phyloP scores from a whole-genome alignment of 768 basidiomycete species.

The Podaxis sp. region DNA sequence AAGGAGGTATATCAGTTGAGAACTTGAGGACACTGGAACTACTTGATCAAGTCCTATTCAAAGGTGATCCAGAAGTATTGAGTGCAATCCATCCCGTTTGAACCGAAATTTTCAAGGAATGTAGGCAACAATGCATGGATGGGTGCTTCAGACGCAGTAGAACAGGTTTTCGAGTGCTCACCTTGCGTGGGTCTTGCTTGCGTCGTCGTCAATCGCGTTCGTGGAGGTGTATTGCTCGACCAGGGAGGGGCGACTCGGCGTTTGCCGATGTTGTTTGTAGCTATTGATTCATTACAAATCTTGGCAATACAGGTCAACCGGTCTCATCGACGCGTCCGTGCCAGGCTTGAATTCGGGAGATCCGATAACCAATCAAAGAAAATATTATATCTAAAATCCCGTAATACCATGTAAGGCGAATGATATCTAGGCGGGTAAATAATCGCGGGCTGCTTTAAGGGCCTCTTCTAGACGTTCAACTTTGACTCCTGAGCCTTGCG shows the following conservation, averaged over 20 bases:
- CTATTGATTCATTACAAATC: neutral
- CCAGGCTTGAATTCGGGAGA: no score
- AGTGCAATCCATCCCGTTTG: conserved; percentile 10
- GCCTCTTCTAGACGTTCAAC: conserved; percentile 66
- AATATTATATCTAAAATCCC: neutral
- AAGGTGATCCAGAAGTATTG: neutral
- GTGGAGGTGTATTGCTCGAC: neutral
- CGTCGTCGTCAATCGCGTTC: conserved; percentile 9
- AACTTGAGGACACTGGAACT: neutral
- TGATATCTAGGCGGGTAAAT: conserved; percentile 18
- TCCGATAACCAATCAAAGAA: no score
- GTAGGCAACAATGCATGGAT: neutral
- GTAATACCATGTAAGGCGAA: neutral
- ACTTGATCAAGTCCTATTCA: neutral
- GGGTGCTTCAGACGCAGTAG: neutral
- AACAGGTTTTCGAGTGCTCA: neutral
- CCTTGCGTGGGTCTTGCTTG: conserved; percentile 9
- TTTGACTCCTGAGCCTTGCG: conserved; percentile 84
- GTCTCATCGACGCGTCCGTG: no score
- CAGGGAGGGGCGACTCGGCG: neutral
- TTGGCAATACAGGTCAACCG: no score
- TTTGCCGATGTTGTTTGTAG: conserved; percentile 6
- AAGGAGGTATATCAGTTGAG: conserved; percentile 21
- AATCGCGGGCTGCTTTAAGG: conserved; percentile 51
- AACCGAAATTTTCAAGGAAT: neutral